These are phyloP conservation scores for Candida andamanensis DNA, from an alignment of 805 yeast genomes.

Conservation along the genomic window DNA sequence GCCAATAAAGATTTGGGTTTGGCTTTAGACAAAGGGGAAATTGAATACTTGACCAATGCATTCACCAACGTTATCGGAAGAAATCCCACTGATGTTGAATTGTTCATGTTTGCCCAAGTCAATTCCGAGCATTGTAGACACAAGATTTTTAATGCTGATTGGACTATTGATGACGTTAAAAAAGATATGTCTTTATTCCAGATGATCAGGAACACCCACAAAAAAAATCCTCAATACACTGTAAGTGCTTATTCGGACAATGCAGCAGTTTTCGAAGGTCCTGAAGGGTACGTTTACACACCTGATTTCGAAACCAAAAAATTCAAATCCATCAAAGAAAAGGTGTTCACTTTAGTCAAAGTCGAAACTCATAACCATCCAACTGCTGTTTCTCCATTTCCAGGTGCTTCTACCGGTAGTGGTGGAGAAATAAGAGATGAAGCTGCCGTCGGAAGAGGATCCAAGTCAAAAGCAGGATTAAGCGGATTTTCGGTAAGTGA, in stretches of 20 bases:
- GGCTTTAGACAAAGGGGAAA: slow-evolving; percentile 93
- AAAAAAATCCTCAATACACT: slow-evolving; percentile 72
- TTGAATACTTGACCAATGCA: slow-evolving; percentile 78
- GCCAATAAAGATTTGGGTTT: slow-evolving; percentile 85
- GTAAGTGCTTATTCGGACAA: slow-evolving; percentile 94
- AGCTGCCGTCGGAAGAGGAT: slow-evolving; percentile 99
- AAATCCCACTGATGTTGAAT: slow-evolving; percentile 95
- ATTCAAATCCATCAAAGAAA: slow-evolving; percentile 74
- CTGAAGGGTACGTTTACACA: slow-evolving; percentile 68
- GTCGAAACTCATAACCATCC: slow-evolving; percentile 99
- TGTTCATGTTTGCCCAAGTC: slow-evolving; percentile 99
- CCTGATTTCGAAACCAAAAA: slow-evolving; percentile 69
- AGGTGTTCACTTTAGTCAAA: slow-evolving; percentile 83
- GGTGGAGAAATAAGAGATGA: slow-evolving; percentile 99
- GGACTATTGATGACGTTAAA: slow-evolving; percentile 85
- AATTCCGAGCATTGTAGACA: slow-evolving; percentile 99
- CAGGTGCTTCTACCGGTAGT: slow-evolving; percentile 99
- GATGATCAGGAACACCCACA: slow-evolving; percentile 94
- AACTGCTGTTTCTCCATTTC: slow-evolving; percentile 97
- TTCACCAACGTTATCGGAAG: slow-evolving; percentile 72
- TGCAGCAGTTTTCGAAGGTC: slow-evolving; percentile 91
- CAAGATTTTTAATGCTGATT: slow-evolving; percentile 96
- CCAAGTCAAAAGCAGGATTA: slow-evolving; percentile 93
- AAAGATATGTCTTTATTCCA: slow-evolving; percentile 76
- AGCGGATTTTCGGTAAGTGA: slow-evolving; percentile 92